Percentiles rank a stretch among this genome's conserved stretches.
These are phyloP conservation scores for Trebouxia sp. DNA, from an alignment of 139 green algal species.

Conservation along the genomic window DNA sequence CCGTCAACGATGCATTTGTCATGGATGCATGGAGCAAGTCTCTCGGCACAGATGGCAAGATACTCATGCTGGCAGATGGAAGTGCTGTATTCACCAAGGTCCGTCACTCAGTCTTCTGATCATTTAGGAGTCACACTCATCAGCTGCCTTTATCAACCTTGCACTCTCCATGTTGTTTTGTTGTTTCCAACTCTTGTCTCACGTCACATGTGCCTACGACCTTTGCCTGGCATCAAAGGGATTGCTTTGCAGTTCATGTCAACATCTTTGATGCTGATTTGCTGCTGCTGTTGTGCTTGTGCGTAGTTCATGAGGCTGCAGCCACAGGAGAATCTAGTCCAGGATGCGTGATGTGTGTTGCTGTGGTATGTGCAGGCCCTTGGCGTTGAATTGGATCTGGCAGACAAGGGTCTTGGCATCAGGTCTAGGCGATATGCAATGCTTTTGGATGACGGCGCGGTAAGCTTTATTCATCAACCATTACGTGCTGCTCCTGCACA, in stretches of 20 bases:
- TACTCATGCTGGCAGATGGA: conserved; percentile 95
- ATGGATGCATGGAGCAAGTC: conserved; percentile 73
- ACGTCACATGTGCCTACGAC: no score
- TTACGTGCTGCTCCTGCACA: no score
- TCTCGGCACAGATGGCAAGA: conserved; percentile 89
- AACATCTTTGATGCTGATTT: no score
- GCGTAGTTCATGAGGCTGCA: no score
- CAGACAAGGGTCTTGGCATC: conserved; percentile 90
- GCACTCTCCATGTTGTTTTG: not conserved
- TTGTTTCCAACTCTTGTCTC: no score
- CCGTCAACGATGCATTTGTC: conserved; percentile 88
- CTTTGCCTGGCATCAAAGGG: no score
- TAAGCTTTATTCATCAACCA: no score
- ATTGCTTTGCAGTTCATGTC: no score
- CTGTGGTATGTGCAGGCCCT: conserved; percentile 50
- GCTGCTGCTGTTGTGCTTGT: no score
- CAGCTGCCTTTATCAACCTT: no score
- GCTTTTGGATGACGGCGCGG: conserved; percentile 85
- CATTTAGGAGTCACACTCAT: no score
- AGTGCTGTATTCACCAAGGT: conserved; percentile 81
- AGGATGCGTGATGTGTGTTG: not conserved
- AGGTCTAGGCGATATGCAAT: conserved; percentile 87
- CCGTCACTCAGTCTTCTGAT: no score
- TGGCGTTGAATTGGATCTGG: conserved; percentile 89
- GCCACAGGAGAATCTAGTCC: not conserved